Percentiles rank a stretch among this genome's conserved stretches.
Evolutionary conservation across 202 grass and related monocot genomes (phyloP).

Genomic region (Elaeis oleifera): DNA sequence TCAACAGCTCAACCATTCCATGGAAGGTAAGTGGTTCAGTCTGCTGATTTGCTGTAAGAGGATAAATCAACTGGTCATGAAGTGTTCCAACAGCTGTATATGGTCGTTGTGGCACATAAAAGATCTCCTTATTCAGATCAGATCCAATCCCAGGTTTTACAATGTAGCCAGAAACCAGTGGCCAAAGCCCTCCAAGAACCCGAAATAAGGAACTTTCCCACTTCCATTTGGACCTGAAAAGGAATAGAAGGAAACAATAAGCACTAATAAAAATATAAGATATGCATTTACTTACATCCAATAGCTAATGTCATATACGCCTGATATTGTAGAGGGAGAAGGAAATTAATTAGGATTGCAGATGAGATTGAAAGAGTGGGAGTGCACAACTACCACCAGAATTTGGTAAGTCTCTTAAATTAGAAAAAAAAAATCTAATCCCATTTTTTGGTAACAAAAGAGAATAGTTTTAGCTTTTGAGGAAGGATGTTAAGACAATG

Average conservation of each 20-base stretch:
- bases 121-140: conserved; percentile 99
- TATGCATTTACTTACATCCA: too few species aligned
- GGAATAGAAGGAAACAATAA: conserved; percentile 11
- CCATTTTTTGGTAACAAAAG: too few species aligned
- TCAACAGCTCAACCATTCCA: conserved; percentile 88
- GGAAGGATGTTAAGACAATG: too few species aligned
- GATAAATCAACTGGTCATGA: conserved; percentile 95
- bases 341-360: too few species aligned
- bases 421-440: too few species aligned
- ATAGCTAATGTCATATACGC: too few species aligned
- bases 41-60: conserved; percentile 76
- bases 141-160: conserved; percentile 97
- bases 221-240: conserved; percentile 91
- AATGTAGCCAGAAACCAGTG: conserved; percentile 92
- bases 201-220: conserved; percentile 96
- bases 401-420: too few species aligned
- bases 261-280: conserved; percentile 2
- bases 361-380: too few species aligned
- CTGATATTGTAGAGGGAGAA: too few species aligned
- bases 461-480: too few species aligned
- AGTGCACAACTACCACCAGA: background rate
- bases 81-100: conserved; percentile 99
- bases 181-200: conserved; percentile 96
- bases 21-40: conserved; percentile 56
- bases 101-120: conserved; percentile 98